Conservation (phyloP, 202 grass and related monocot genomes). For the Digitaria exilis region DNA sequence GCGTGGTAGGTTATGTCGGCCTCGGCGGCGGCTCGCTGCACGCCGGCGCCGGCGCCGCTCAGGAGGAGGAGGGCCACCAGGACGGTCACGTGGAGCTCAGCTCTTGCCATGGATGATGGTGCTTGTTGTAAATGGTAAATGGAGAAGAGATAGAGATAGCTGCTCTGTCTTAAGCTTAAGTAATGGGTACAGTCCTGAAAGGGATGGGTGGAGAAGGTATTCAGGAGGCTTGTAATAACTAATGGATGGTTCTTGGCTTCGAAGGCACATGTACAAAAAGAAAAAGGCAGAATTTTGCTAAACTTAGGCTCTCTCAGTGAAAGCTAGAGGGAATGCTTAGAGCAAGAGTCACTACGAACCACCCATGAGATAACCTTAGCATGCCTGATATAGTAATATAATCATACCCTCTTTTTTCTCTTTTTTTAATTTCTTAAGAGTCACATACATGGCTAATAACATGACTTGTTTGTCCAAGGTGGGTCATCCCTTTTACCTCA, state of each 20-base stretch:
- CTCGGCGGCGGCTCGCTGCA: background rate
- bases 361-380: too few relatives aligned
- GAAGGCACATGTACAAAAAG: too few relatives aligned
- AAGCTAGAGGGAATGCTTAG: too few relatives aligned
- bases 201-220: conserved; percentile 19
- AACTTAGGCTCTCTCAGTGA: too few relatives aligned
- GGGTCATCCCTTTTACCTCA: background rate
- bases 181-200: background rate
- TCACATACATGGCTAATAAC: too few relatives aligned
- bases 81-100: background rate
- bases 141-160: background rate
- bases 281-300: too few relatives aligned
- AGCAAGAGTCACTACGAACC: too few relatives aligned
- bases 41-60: background rate
- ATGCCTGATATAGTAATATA: too few relatives aligned
- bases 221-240: background rate
- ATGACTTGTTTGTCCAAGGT: too few relatives aligned
- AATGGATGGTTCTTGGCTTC: conserved; percentile 3
- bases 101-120: background rate
- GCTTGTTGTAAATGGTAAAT: background rate
- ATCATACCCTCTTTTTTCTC: too few relatives aligned
- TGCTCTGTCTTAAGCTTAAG: background rate
- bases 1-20: background rate
- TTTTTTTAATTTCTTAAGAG: too few relatives aligned
- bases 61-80: background rate